Evolutionary conservation across 2,329 filamentous ascomycete species (phyloP).

Genomic region (Ceratocystiopsis brevicomis): DNA sequence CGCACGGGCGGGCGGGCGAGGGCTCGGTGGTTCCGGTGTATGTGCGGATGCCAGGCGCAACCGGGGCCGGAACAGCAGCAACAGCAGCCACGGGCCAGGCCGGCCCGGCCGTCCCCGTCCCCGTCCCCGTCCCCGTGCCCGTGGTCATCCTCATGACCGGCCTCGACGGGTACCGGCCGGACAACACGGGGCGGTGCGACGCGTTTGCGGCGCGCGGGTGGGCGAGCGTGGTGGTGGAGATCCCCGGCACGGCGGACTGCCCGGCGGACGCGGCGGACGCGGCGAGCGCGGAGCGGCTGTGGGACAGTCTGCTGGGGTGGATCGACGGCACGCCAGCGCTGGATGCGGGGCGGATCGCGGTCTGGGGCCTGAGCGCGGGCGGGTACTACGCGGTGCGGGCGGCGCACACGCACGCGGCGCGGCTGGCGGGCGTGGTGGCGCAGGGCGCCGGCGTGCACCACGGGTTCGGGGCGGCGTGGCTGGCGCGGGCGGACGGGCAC

Average conservation of each 20-base stretch:
- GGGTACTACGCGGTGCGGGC: slow-evolving; percentile 50
- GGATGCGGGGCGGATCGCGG: slow-evolving; percentile 36
- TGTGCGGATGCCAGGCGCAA: slow-evolving; percentile 35
- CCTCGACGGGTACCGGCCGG: slow-evolving; percentile 42
- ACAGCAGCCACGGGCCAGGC: no score
- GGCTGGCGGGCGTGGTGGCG: slow-evolving; percentile 36
- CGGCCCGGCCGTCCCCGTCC: no score
- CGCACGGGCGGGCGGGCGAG: slow-evolving; percentile 27
- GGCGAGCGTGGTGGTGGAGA: slow-evolving; percentile 43
- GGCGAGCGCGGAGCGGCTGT: slow-evolving; percentile 38
- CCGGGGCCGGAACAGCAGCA: slow-evolving; percentile 18
- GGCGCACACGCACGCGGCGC: slow-evolving; percentile 44
- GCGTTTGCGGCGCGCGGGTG: slow-evolving; percentile 45
- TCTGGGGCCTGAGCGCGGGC: slow-evolving; percentile 46
- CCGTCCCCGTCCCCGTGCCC: slow-evolving; percentile 19
- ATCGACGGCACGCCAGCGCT: slow-evolving; percentile 25
- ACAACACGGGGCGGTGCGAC: slow-evolving; percentile 40
- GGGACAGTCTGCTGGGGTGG: slow-evolving; percentile 43
- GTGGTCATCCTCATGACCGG: slow-evolving; percentile 40
- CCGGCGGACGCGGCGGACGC: slow-evolving; percentile 44
- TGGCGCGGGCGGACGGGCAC: slow-evolving; percentile 41
- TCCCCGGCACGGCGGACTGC: slow-evolving; percentile 48
- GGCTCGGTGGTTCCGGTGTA: slow-evolving; percentile 42
- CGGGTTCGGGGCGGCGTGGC: slow-evolving; percentile 40
- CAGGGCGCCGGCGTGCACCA: slow-evolving; percentile 45